Percentiles rank a stretch among this genome's conserved stretches.
Evolutionary conservation across 139 green algal genomes (phyloP).

Genomic region (Auxenochlorella protothecoides): DNA sequence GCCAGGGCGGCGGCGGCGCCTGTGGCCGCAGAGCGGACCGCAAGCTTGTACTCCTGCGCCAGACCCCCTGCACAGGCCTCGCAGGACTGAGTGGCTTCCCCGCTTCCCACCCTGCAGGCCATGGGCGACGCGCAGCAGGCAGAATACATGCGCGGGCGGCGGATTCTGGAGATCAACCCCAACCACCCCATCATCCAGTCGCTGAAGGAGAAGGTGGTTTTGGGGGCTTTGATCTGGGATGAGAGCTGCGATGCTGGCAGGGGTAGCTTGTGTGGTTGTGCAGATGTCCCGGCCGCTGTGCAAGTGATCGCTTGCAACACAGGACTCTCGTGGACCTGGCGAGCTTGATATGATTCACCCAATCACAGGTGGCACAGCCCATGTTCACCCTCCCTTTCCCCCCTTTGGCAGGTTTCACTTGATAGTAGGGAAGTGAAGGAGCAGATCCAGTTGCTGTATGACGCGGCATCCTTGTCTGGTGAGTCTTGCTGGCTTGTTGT

Average conservation of each 20-base stretch:
- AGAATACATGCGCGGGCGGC: slow-evolving; percentile 93
- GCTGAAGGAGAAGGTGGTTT: slow-evolving; percentile 28
- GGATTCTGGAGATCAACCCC: slow-evolving; percentile 97
- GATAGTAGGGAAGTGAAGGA: background rate
- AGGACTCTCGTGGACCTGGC: no score
- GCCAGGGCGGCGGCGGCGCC: background rate
- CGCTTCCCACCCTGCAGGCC: slow-evolving; percentile 36
- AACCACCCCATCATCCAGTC: slow-evolving; percentile 65
- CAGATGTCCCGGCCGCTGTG: no score
- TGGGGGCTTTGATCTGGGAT: no score
- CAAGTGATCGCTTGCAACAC: no score
- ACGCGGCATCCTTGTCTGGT: slow-evolving; percentile 78
- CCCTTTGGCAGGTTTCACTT: background rate
- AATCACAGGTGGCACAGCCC: no score
- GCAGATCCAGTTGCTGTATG: slow-evolving; percentile 70
- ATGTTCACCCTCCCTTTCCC: no score
- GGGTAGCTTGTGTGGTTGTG: no score
- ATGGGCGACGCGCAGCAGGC: slow-evolving; percentile 83
- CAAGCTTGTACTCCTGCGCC: no score
- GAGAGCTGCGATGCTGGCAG: no score
- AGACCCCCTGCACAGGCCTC: no score
- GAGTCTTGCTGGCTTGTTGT: background rate
- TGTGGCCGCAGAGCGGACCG: background rate
- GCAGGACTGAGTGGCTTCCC: background rate
- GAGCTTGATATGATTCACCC: no score